phyloP scores from a whole-genome alignment of 345 rosid species.

The Pugionium cornutum region DNA sequence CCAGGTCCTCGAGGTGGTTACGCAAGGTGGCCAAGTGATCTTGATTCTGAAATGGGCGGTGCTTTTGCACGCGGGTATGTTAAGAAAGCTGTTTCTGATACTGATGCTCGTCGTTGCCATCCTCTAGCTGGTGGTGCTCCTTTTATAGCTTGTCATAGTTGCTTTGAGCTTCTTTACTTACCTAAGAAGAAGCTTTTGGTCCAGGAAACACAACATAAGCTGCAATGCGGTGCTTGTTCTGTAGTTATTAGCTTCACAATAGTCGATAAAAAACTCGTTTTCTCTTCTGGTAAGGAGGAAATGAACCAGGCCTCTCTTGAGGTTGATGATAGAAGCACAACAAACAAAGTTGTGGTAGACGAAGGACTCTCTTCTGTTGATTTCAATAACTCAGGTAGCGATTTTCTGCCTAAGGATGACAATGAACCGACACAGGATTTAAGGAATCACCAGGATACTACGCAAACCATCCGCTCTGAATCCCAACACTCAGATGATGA shows the following conservation, averaged over 20 bases:
- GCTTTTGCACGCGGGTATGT: constrained; percentile 47
- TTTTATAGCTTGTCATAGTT: constrained; percentile 58
- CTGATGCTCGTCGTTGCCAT: constrained; percentile 41
- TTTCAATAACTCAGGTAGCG: constrained; percentile 22
- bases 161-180: constrained; percentile 46
- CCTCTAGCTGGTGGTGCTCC: constrained; percentile 74
- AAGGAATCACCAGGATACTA: background rate
- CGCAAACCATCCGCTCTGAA: constrained; percentile 34
- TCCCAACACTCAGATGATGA: constrained; percentile 21
- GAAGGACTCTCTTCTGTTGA: constrained; percentile 27
- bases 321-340: constrained; percentile 28
- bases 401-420: constrained; percentile 25
- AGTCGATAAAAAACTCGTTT: constrained; percentile 47
- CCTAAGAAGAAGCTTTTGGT: too few relatives aligned
- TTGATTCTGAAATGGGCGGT: constrained; percentile 44
- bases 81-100: constrained; percentile 44
- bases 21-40: constrained; percentile 42
- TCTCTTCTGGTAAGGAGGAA: constrained; percentile 41
- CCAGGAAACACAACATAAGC: constrained; percentile 45
- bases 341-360: constrained; percentile 19
- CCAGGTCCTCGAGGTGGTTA: constrained; percentile 38
- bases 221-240: constrained; percentile 66
- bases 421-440: constrained; percentile 34
- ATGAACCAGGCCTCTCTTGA: constrained; percentile 7
- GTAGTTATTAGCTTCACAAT: constrained; percentile 42